These are phyloP conservation scores for Coleophoma eucalyptorum DNA, from an alignment of 2,329 filamentous ascomycete species.

Conservation along the genomic window DNA sequence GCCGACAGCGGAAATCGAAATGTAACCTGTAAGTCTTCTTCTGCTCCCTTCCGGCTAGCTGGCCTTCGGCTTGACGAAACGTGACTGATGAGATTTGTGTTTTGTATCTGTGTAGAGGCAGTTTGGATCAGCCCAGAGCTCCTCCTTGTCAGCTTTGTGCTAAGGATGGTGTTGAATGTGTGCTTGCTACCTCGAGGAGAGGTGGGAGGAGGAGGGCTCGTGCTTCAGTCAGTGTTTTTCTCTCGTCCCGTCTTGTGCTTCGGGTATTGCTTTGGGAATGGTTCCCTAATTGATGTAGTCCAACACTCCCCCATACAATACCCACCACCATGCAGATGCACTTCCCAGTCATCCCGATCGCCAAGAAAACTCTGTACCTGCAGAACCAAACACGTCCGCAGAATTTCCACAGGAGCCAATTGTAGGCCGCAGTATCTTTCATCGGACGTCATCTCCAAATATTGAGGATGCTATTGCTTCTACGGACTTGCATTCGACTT, in stretches of 20 bases:
- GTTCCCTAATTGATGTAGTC: too few relatives aligned
- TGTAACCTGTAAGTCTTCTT: conserved; percentile 16
- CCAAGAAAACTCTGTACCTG: conserved; percentile 1
- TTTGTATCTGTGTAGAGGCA: conserved; percentile 21
- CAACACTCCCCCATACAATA: background rate
- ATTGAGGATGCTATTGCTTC: conserved; percentile 37
- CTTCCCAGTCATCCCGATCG: background rate
- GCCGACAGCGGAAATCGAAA: conserved; percentile 18
- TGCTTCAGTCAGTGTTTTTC: conserved; percentile 8
- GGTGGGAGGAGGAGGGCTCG: conserved; percentile 32
- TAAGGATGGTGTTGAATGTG: conserved; percentile 33
- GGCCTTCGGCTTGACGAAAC: background rate
- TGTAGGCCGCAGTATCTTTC: conserved; percentile 3
- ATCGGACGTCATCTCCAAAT: conserved; percentile 4
- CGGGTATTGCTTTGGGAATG: too few relatives aligned
- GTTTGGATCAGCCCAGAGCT: conserved; percentile 12
- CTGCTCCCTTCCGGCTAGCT: background rate
- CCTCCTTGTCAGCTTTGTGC: conserved; percentile 35
- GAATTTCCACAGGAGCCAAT: conserved; percentile 8
- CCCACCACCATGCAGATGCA: background rate
- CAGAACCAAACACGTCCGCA: conserved; percentile 3
- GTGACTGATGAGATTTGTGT: background rate
- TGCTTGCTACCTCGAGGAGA: conserved; percentile 34
- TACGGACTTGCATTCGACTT: conserved; percentile 36
- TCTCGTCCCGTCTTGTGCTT: background rate